Base-by-base conservation (phyloP, 306 rosid species). In the Fagus crenata region DNA sequence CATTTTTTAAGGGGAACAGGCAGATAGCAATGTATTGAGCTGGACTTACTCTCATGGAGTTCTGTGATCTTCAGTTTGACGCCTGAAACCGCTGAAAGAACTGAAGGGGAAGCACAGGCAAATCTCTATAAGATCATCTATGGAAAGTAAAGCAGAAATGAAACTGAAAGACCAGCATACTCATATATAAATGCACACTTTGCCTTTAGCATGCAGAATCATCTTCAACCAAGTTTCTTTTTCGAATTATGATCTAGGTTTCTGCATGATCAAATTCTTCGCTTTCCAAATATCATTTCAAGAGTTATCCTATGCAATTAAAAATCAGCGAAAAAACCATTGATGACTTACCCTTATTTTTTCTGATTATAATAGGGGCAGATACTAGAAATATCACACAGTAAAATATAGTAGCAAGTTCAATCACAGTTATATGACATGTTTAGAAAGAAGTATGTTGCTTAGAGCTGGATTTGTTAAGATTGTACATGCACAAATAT, bases 61-160 rank as follows among this genome's bases (percentile, higher is more conserved):
- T 80, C 93, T 36, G 79, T 75, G 77, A 93, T 78, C 83, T 91
- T 93, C 31, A 89, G 82, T 82, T 87, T 84, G 76, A 93, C 75
- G 18, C 98, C 98, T 4, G 95, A 91, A 69, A 91, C 96, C 72
- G 98, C 90, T 61, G 98, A 91, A 86, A 93, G 92, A 87, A 93
- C 98, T 93, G 94, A 84, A 89, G 79, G 74, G 75, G 55, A 85
- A 73, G 82, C 73, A 68, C 28, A 67, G 37, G 41, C 59, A 68
- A 71, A 71, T 83, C 64, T 53, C 36, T 43, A 46, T 61, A 37
- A 72, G 39, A 75, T 32, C 22, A 68, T 65, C 37, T 33, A 11
- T 37, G 49, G 32, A 65, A 17, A 59, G 35, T 70, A 22, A 71
- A 73, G 53, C 41, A 31, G 39, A 49, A 18, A 17, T 8, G n/a